These are phyloP conservation scores for Wallacemonas sp. DNA, from an alignment of 208 protist species.

Conservation along the genomic window DNA sequence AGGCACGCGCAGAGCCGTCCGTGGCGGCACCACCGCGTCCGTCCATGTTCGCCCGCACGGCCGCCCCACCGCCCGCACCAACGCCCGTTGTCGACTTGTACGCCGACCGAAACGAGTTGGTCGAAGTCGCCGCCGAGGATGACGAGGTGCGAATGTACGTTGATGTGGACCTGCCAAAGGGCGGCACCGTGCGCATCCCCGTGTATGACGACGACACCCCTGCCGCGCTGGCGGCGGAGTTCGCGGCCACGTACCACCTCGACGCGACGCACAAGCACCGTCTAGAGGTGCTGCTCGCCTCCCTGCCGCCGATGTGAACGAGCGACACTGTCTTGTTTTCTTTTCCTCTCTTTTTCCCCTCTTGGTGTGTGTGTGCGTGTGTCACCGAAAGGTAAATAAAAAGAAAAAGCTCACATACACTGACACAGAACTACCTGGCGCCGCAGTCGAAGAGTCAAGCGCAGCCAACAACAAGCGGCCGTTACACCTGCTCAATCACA, in stretches of 20 bases:
- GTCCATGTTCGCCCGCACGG: constrained; percentile 2
- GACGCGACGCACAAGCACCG: constrained; percentile 10
- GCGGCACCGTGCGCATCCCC: constrained; percentile 36
- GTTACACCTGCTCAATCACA: no score
- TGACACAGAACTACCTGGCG: no score
- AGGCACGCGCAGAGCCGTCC: no score
- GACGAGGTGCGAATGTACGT: constrained; percentile 37
- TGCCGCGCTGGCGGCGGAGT: constrained; percentile 26
- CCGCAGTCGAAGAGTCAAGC: no score
- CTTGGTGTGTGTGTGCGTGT: constrained; percentile 8
- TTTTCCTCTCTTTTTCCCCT: constrained; percentile 8
- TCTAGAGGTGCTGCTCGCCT: constrained; percentile 16
- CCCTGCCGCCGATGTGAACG: neutral
- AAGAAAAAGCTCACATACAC: neutral
- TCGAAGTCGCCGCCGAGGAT: constrained; percentile 1
- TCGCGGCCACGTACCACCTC: constrained; percentile 31
- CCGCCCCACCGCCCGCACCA: constrained; percentile 7
- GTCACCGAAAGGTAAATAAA: constrained; percentile 3
- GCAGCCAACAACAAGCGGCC: no score
- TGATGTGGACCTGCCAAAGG: constrained; percentile 44
- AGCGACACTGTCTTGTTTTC: neutral
- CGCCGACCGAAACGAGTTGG: constrained; percentile 10
- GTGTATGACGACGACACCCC: constrained; percentile 40
- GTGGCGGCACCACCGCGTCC: neutral
- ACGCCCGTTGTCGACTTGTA: constrained; percentile 23